A percentile compares a stretch with the other conserved stretches of the same genome.
Evolutionary conservation across 2,329 filamentous ascomycete species (phyloP).

Genomic region (Diaporthe sp.): DNA sequence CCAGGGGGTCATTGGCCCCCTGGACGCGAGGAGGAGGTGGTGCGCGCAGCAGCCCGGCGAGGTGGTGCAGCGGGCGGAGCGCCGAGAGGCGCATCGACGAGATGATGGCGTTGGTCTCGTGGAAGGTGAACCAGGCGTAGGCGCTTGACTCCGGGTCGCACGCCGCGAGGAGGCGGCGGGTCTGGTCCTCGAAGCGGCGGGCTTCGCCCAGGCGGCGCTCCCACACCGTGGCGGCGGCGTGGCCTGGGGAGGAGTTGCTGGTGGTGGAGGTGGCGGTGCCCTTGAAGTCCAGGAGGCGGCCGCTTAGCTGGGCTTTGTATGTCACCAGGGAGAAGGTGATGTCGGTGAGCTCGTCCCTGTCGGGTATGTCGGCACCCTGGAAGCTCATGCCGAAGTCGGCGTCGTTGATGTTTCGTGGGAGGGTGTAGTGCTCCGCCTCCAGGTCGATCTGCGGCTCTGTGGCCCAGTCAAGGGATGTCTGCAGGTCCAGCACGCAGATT

Average conservation of each 20-base stretch:
- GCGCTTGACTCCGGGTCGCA: constrained; percentile 49
- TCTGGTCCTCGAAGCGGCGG: constrained; percentile 44
- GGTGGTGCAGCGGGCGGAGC: constrained; percentile 35
- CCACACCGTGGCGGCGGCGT: constrained; percentile 17
- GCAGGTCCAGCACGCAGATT: constrained; percentile 47
- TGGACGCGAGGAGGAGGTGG: no score
- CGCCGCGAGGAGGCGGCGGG: constrained; percentile 44
- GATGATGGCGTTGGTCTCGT: constrained; percentile 46
- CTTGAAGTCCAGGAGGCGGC: constrained; percentile 43
- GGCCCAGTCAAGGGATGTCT: constrained; percentile 42
- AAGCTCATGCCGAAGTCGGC: constrained; percentile 46
- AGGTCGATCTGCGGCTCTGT: constrained; percentile 46
- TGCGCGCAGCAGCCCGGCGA: constrained; percentile 19
- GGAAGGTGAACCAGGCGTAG: constrained; percentile 50
- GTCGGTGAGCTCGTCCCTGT: constrained; percentile 47
- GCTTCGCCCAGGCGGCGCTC: constrained; percentile 39
- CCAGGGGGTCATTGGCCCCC: not conserved
- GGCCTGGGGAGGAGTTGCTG: not conserved
- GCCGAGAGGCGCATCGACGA: constrained; percentile 44
- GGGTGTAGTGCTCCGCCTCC: constrained; percentile 35
- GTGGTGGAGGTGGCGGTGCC: not conserved
- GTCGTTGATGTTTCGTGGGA: constrained; percentile 47
- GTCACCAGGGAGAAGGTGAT: constrained; percentile 49
- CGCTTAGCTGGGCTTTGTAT: constrained; percentile 45
- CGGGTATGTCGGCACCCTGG: constrained; percentile 24